phyloP scores from a whole-genome alignment of 2,329 filamentous ascomycete species.

The Apiospora marii region DNA sequence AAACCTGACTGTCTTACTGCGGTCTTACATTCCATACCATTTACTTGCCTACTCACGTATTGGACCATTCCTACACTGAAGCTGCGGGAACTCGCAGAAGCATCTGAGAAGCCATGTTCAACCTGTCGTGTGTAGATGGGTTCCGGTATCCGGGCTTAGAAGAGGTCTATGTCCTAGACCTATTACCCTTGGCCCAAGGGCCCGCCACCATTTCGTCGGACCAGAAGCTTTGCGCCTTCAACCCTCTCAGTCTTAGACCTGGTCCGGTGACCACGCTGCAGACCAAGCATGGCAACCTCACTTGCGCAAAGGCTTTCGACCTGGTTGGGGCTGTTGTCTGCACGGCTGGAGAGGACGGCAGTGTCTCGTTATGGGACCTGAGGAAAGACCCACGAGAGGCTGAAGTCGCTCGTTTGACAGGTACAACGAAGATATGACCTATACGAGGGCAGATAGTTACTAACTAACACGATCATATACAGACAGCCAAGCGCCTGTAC shows the following conservation, averaged over 20 bases:
- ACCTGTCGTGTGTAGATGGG: slow-evolving; percentile 48
- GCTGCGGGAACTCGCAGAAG: slow-evolving; percentile 3
- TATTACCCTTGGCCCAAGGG: slow-evolving; percentile 58
- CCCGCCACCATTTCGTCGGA: slow-evolving; percentile 74
- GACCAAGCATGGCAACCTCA: slow-evolving; percentile 68
- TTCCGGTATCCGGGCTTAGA: slow-evolving; percentile 47
- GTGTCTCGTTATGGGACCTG: slow-evolving; percentile 72
- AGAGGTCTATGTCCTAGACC: slow-evolving; percentile 65
- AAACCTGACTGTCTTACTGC: neutral
- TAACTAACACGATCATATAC: slow-evolving; percentile 23
- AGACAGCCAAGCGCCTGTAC: slow-evolving; percentile 61
- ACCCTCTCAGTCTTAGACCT: slow-evolving; percentile 62
- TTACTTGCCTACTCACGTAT: neutral
- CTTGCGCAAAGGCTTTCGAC: slow-evolving; percentile 66
- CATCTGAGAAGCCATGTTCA: slow-evolving; percentile 47
- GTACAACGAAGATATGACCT: slow-evolving; percentile 46
- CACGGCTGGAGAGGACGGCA: slow-evolving; percentile 77
- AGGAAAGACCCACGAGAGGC: slow-evolving; percentile 52
- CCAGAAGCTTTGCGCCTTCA: slow-evolving; percentile 72
- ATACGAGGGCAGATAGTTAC: neutral
- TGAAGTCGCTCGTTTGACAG: slow-evolving; percentile 54
- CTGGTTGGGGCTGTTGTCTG: slow-evolving; percentile 62
- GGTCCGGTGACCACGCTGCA: slow-evolving; percentile 57
- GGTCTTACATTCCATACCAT: neutral
- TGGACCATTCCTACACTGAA: neutral